Evolutionary conservation across 805 yeast species (phyloP), one percentile per base, ranked within the genome.

Genomic region (Candida tammaniensis): DNA sequence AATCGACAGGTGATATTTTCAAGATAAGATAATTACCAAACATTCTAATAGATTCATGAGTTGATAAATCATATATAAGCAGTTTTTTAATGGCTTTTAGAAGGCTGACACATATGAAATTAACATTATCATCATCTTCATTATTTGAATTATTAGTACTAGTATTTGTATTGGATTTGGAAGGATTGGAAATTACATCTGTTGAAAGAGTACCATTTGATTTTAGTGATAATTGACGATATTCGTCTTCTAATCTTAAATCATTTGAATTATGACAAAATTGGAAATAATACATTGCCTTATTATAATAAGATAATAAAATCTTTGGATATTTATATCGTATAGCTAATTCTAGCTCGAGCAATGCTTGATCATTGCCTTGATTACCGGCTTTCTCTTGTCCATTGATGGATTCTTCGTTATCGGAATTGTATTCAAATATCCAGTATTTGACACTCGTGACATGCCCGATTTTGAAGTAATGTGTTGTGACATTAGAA

Each of bases 281-380:
- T 14, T 49, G 47, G 36, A 67, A 67, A 38, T 55, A 50, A 47
- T 57, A 67, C 10, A 68, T 46, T 23, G 55, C 50, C 38, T 68
- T 67, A 44, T 65, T 65, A 47, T 64, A 65, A 46, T 68, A 68
- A 5, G 70, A 58, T 13, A 66, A 31, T 14, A 68, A 51, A n/a
- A 62, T 55, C 31, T 52, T 50, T 10, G 73, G 73, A 34, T 62
- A 46, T 16, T 51, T 46, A 40, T 52, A 46, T 25, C 73, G 54
- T 33, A 66, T 61, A 28, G 40, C 42, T 14, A 68, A 49, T 40
- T 68, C 73, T 27, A 64, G 42, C 37, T 67, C 72, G 5, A 68
- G 41, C 11, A 66, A 52, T n/a, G 54, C 48, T 43, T 64, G 72
- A 40, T 67, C 72, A 43, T 48, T 52, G 23, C 46, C 48, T 14